Evolutionary conservation across 2,329 filamentous ascomycete genomes (phyloP), one percentile per base, ranked within the genome.

Genomic region (Trichoderma asperellum): DNA sequence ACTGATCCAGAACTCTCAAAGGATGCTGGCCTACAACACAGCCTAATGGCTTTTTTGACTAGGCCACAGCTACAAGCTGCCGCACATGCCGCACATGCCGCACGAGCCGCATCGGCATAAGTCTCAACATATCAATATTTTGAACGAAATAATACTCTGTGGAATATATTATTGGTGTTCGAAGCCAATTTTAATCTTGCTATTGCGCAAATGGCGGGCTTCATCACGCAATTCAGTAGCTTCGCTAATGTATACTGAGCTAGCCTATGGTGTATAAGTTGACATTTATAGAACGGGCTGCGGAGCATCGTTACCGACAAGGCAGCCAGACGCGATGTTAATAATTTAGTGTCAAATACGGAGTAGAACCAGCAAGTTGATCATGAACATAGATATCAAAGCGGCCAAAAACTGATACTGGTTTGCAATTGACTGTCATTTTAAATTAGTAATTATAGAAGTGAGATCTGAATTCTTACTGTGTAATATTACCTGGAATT

Each of bases 61-160:
- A 61, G 32, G 32, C 32, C 7, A 7, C 12, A 37, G 29, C 37
- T 61, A 29, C 14, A 52, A 49, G 14, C n/a, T 52, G 59, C 43
- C 59, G 59, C 59, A 62, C 16, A 62, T 52, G 59, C 43, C 59
- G 59, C 59, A 62, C 16, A 62, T 35, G 40, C 59, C 59, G 59
- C 59, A 62, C 29, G 43, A 43, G 59, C 59, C 59, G 59, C 59
- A 24, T 27, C 35, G n/a, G 12, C 18, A n/a, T 14, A 47, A 62
- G 21, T 52, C 21, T 37, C 35, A 11, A 52, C 21, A 12, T n/a
- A 2, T 52, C 24, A 14, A 52, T 62, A 18, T 6, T n/a, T 43
- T 43, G 40, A n/a, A n/a, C 18, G 40, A 43, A n/a, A n/a, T 43
- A 10, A 43, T n/a, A 1, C 2, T 43, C 18, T 8, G 7, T n/a